Base-by-base conservation (phyloP, 148 eudicot genomes). In the Persicaria tinctoria region DNA sequence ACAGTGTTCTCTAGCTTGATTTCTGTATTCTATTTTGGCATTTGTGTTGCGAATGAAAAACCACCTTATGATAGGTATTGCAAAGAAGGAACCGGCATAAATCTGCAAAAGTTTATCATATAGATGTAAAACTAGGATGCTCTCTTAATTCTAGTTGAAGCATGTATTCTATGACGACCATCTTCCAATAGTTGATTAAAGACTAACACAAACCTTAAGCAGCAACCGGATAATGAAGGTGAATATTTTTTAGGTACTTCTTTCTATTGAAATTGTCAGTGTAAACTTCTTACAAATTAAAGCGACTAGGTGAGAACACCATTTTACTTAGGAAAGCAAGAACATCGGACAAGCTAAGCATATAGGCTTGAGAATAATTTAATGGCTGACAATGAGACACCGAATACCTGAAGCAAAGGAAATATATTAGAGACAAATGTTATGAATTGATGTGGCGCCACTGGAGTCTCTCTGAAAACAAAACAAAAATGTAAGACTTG, bases 61-160 rank as follows among this genome's bases (percentile, higher is more conserved):
- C 97, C 96, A 95, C 51, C 99, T 87, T 68, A 89, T 82, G 80
- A 92, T 81, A 60, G 99, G 99, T 82, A 95, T 95, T 70, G 93
- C 92, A 74, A 95, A 95, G 83, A 95, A 95, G 60, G 99, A 90
- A 75, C 91, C 96, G 71, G 99, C 99, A 88, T 95, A 95, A 45
- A 95, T 84, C 99, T 95, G 92, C 78, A 84, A 80, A 75, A 17
- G 69, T 51, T 23, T 63, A 63, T 63, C 68, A 23, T 63, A 8
- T 63, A 10, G 14, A 63, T 27, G 44, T 63, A 12, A 63, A 63
- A 63, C 46, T 32, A 45, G 46, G 68, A 63, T 63, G 11, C 41
- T 32, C 41, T 32, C 5, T 63, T 3, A 63, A 9, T 32, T 63
- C 44, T 27, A 27, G 46, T 32, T 63, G 68, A 32, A 63, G 68